Evolutionary conservation across 2,329 filamentous ascomycete genomes (phyloP), one percentile per base, ranked within the genome.

Genomic region (Pezicula radicicola): DNA sequence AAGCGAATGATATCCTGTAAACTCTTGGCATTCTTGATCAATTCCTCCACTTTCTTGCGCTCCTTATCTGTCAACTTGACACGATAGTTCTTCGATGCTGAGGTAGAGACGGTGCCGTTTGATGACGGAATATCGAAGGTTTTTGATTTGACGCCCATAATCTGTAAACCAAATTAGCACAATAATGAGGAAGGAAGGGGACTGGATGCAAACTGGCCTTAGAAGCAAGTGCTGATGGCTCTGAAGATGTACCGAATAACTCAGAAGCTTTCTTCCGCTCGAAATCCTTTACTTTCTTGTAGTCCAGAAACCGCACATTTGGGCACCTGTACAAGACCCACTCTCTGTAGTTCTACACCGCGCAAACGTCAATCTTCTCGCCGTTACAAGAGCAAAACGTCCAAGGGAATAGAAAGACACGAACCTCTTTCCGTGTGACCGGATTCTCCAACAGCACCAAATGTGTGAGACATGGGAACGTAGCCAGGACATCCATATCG

Each of bases 281-380:
- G 0, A 80, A 84, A 58, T 94, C 84, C 71, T 91, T 95, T 46
- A 99, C 91, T 72, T 96, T 96, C 62, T 84, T 80, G 68, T 91
- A 97, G 72, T 99, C 94, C 46, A 99, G 79, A 71, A 96, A 97
- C 42, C 93, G 86, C 41, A 99, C 84, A 4, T 79, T 80, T 1
- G 91, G 91, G 67, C 88, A 90, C 57, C 87, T 83, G 88, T 89
- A 97, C 55, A 99, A 81, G 27, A 96, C 76, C 87, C 90, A 99
- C 69, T 88, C 87, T 49, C 94, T 87, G 74, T 97, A 99, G 72
- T 97, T 77, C 91, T 97, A 63, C 48, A 49, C 13, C 42, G 56
- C 48, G 54, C 18, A 35, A 41, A 10, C 37, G 6, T 18, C 13
- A 30, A 19, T 39, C 12, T n/a, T 44, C 33, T 33, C 21, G 25